Evolutionary conservation across 257 asterid species (phyloP), one percentile per base, ranked within the genome.

Genomic region (Fraxinus excelsior): DNA sequence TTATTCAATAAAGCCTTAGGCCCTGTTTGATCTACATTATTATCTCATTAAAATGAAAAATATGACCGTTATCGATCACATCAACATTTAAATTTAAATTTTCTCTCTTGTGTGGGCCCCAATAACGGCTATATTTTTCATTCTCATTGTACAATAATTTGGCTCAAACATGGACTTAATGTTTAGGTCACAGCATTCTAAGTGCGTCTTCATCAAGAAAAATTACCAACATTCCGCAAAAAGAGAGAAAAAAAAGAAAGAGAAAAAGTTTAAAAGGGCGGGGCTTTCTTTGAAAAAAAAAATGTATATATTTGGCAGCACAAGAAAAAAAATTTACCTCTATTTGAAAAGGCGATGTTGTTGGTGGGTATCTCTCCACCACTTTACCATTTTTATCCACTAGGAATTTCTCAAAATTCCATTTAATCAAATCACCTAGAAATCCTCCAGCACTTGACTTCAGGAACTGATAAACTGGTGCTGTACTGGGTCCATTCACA

Each of bases 391-490:
- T 90, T 81, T 91, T 95, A 88, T 95, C 96, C 69, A 92, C 96
- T 49, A 95, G 85, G 80, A 95, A 95, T 85, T 95, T 95, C 94
- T 95, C 99, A 38, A 95, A 95, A 73, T 95, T 95, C 99, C 99
- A 95, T 82, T 95, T 95, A 74, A 95, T 77, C 81, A 95, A 75
- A 88, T 87, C 97, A 25, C 97, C 97, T 0, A 94, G 83, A 75
- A 92, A 89, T 51, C 99, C 98, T 58, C 99, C 98, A 34, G 96
- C 86, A 51, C 40, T 91, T 46, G 96, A 87, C 88, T 95, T 95
- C 79, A 95, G 85, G 71, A 87, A 95, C 79, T 95, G 89, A 82
- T 92, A 95, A 65, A 95, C 96, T 2, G 99, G 98, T 76, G 98
- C 98, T 0, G 99, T 90, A 75, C n/a, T 86, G 28, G 97, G 89